Evolutionary conservation across 75 land plant genomes (phyloP).

Genomic region (Pinus taeda): DNA sequence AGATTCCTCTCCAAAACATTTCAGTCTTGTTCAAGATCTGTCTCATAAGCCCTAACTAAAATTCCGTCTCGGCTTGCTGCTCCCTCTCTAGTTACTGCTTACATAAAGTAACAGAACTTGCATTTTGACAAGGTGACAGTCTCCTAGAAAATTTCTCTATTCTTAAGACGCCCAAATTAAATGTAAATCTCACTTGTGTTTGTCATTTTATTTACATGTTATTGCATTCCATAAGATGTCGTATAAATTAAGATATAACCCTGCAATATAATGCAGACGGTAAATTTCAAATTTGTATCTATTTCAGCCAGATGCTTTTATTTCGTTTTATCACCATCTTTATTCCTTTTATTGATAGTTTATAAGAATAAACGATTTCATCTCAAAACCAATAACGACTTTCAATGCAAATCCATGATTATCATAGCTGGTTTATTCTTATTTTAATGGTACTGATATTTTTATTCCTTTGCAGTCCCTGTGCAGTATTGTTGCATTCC

Average conservation of each 20-base stretch:
- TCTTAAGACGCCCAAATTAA: no score
- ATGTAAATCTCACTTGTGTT: neutral
- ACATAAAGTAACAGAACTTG: no score
- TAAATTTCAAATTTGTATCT: neutral
- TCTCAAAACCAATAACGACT: neutral
- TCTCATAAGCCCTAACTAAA: no score
- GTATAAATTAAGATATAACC: neutral
- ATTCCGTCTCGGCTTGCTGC: no score
- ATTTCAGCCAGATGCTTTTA: neutral
- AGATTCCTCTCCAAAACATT: no score
- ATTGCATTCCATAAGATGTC: neutral
- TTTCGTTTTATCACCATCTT: neutral
- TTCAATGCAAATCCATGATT: no score
- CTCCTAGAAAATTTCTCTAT: no score
- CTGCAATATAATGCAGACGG: neutral
- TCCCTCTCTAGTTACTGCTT: no score
- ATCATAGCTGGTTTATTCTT: neutral
- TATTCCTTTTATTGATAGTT: neutral
- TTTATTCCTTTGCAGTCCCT: slow-evolving; percentile 53
- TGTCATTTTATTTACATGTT: neutral
- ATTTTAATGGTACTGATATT: neutral
- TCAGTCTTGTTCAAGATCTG: no score
- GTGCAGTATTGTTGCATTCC: slow-evolving; percentile 81
- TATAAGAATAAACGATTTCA: no score
- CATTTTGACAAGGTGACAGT: no score